phyloP scores from a whole-genome alignment of 768 basidiomycete genomes.

The Boletus bicolor region DNA sequence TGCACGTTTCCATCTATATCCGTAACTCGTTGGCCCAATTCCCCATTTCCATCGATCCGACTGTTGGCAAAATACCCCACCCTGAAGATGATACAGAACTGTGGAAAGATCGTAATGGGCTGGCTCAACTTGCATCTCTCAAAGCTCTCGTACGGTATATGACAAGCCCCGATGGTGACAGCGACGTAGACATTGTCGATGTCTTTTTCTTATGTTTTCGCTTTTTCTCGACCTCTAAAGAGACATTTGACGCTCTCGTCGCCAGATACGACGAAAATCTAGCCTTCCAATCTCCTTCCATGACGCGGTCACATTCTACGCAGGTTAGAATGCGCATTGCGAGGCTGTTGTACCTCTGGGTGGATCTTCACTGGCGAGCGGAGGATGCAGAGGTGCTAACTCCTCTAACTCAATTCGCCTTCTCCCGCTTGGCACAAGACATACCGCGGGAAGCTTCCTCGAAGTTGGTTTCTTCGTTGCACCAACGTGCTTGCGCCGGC shows the following conservation, averaged over 20 bases:
- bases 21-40: slow-evolving; percentile 30
- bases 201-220: slow-evolving; percentile 73
- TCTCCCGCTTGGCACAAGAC: slow-evolving; percentile 30
- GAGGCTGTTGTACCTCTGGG: slow-evolving; percentile 64
- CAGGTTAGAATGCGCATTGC: slow-evolving; percentile 57
- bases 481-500: slow-evolving; percentile 23
- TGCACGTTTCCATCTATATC: slow-evolving; percentile 24
- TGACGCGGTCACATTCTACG: slow-evolving; percentile 42
- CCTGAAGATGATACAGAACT: slow-evolving; percentile 30
- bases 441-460: slow-evolving; percentile 30
- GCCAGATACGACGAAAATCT: slow-evolving; percentile 46
- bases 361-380: slow-evolving; percentile 63
- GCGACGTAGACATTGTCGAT: slow-evolving; percentile 43
- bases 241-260: slow-evolving; percentile 43
- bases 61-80: slow-evolving; percentile 31
- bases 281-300: slow-evolving; percentile 20
- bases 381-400: slow-evolving; percentile 41
- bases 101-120: slow-evolving; percentile 25
- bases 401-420: slow-evolving; percentile 29
- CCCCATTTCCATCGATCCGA: slow-evolving; percentile 22
- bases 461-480: slow-evolving; percentile 30
- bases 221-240: slow-evolving; percentile 53
- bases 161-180: slow-evolving; percentile 39
- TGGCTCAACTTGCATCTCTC: slow-evolving; percentile 37
- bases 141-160: slow-evolving; percentile 44